Evolutionary conservation across 2,329 filamentous ascomycete species (phyloP), one percentile per base, ranked within the genome.

Genomic region (Fusarium coicis): DNA sequence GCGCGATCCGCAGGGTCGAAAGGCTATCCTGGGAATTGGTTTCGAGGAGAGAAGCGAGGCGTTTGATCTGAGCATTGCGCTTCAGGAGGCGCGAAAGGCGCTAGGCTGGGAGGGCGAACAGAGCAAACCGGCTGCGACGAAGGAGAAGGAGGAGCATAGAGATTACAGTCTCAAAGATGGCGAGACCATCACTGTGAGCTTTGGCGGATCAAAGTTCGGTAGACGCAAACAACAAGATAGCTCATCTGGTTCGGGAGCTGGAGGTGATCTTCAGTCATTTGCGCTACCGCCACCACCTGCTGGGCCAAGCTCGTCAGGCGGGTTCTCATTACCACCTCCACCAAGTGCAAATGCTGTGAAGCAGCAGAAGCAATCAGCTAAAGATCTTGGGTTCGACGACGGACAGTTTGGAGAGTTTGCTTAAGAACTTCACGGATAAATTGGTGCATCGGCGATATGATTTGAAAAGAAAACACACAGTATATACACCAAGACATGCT

Each of bases 151-250:
- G 50, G 81, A 83, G 47, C 82, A 82, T 46, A 70, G 70, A 4
- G 94, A 97, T 78, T 95, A 94, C 79, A 95, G 93, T 77, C 81
- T 97, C 72, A 97, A 97, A 81, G 94, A 95, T 68, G 94, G 94
- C 16, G 92, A 97, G 86, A 97, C 93, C 23, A 97, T 97, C 76
- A 94, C 92, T 30, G 91, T 97, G 73, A 93, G 93, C 80, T 87
- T 96, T 9, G 89, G 90, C 28, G 88, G 85, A 40, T 82, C 82
- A 54, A 86, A 86, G 73, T 85, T 88, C 66, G 86, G 86, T 21
- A 82, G 86, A 74, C 86, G 89, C 74, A 85, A 80, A 77, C 83
- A 79, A 74, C 79, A 83, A 53, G 65, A 67, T 42, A 60, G 68
- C 19, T 56, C 74, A 5, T 49, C 71, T 11, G 58, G 67, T 11